phyloP scores from a whole-genome alignment of 495 filamentous ascomycete genomes.

The Penicillium parvum region DNA sequence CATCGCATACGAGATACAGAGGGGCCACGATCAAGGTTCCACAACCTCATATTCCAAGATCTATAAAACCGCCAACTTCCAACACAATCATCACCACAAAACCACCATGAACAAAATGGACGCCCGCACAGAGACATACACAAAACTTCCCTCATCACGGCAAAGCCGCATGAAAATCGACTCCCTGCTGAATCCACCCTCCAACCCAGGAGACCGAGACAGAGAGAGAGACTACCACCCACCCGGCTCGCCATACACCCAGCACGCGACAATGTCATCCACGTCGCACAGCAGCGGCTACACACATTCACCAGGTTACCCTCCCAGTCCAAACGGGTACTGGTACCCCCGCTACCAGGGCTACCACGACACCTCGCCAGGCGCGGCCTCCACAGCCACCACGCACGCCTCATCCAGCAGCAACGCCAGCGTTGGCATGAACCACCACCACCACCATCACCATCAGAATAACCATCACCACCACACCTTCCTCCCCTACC shows the following conservation, averaged over 20 bases:
- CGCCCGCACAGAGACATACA: conserved; percentile 17
- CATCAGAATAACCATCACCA: conserved; percentile 19
- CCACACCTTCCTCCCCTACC: conserved; percentile 24
- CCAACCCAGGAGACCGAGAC: conserved; percentile 13
- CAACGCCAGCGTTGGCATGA: conserved; percentile 5
- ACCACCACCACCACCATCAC: too few species aligned
- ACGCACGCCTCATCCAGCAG: conserved; percentile 15
- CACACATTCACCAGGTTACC: conserved; percentile 25
- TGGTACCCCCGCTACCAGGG: conserved; percentile 23
- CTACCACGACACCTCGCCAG: conserved; percentile 24
- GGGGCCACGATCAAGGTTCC: background rate
- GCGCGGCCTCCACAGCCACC: conserved; percentile 15
- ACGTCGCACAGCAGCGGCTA: conserved; percentile 15
- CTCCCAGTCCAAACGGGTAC: conserved; percentile 29
- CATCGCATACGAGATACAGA: background rate
- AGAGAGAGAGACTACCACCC: too few species aligned
- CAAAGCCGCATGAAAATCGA: conserved; percentile 42
- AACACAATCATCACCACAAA: background rate
- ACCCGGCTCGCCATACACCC: conserved; percentile 22
- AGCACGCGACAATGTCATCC: conserved; percentile 15
- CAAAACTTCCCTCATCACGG: conserved; percentile 21
- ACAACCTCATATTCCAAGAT: background rate
- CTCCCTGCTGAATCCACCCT: conserved; percentile 33
- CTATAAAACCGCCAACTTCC: background rate
- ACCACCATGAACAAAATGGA: conserved; percentile 10